Evolutionary conservation across 2,329 filamentous ascomycete genomes (phyloP).

Genomic region (Colletotrichum simmondsii): DNA sequence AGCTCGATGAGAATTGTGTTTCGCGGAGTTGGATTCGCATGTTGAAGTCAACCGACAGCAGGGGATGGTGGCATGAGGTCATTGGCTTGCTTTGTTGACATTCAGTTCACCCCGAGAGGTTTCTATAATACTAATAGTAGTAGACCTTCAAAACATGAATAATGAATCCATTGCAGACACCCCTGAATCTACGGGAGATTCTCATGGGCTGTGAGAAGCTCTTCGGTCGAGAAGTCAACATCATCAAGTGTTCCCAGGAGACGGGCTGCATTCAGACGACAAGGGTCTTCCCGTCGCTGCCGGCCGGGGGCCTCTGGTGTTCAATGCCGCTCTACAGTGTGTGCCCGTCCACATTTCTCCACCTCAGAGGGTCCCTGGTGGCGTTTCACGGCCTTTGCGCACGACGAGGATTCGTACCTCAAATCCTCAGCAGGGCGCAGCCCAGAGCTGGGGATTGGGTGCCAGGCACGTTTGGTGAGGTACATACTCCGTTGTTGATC

Average conservation of each 20-base stretch:
- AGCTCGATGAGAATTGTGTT: conserved; percentile 22
- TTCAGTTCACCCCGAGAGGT: neutral
- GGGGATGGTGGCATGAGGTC: neutral
- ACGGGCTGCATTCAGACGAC: conserved; percentile 22
- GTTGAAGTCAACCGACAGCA: neutral
- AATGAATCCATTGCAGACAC: neutral
- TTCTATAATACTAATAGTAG: conserved; percentile 6
- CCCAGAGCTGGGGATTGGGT: neutral
- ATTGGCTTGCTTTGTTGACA: neutral
- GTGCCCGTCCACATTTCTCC: conserved; percentile 14
- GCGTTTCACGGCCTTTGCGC: conserved; percentile 30
- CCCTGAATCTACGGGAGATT: neutral
- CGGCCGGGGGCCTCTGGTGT: neutral
- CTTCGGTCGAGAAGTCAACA: neutral
- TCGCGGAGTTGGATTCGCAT: neutral
- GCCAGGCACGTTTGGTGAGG: no score
- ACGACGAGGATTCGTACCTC: conserved; percentile 12
- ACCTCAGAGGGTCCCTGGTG: conserved; percentile 13
- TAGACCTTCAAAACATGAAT: conserved; percentile 11
- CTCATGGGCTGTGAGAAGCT: neutral
- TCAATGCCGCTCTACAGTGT: conserved; percentile 11
- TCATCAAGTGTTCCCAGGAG: no score
- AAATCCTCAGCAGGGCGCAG: conserved; percentile 11
- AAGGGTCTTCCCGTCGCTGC: conserved; percentile 24
- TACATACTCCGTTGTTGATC: conserved; percentile 1